Evolutionary conservation across 495 filamentous ascomycete genomes (phyloP), one percentile per base, ranked within the genome.

Genomic region (Neurospora sp.): DNA sequence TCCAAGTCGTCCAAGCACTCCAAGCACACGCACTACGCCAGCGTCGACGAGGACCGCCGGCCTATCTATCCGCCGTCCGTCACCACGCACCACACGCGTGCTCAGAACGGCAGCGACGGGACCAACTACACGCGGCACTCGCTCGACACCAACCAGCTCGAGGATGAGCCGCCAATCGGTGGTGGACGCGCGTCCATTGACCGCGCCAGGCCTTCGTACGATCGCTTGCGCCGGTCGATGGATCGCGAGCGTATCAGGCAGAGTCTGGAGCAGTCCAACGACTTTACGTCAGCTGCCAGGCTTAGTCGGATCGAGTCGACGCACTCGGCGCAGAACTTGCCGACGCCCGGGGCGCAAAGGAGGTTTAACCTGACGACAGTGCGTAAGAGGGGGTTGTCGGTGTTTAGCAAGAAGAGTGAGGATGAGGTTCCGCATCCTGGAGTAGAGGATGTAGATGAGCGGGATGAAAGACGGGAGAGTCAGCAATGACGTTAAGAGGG

Each of bases 21-120:
- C 41, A 89, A 91, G 78, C 87, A 89, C 44, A 79, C 80, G 62
- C 85, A 90, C 72, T 87, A 89, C 76, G 84, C 86, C 37, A 89
- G 84, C 72, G 85, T 92, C 72, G 89, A 93, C 76, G 94, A 98
- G 80, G 94, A 97, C 77, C 87, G 91, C 79, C 88, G 92, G 77
- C 93, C 93, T 31, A 97, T 97, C 77, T 98, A 97, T 80, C 92
- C 96, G 31, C 93, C 96, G 14, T 96, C 95, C 20, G 87, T 90
- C 70, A 92, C 91, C 72, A 93, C 94, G 23, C 91, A 94, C 78
- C 93, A 95, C 77, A 88, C 91, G 72, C 92, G 91, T 72, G 95
- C 92, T 77, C 93, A 96, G 76, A 97, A 93, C 76, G 93, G 93
- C 72, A 97, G 94, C 82, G 94, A 97, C 82, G 94, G 94, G 39